Conservation (phyloP, 192 early-diverging fungal species). For the Coemansia sp. region DNA sequence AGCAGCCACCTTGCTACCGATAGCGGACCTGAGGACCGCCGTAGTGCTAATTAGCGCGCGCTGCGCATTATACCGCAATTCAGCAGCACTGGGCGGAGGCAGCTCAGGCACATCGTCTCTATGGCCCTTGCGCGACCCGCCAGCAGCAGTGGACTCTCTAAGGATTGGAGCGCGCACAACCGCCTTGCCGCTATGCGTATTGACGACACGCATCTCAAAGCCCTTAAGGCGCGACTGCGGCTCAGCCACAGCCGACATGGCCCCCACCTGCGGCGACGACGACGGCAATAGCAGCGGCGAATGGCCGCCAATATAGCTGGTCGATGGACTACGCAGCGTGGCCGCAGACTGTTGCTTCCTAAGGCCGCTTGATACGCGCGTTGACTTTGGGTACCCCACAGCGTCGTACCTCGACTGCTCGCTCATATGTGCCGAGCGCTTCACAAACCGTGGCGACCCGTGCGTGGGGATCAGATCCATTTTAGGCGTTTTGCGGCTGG, state of each 20-base stretch:
- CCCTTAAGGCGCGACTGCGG: slow-evolving; percentile 35
- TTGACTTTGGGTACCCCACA: slow-evolving; percentile 38
- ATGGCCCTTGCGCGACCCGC: background rate
- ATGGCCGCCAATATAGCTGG: background rate
- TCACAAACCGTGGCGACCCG: slow-evolving; percentile 17
- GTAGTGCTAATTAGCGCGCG: slow-evolving; percentile 41
- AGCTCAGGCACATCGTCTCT: slow-evolving; percentile 12
- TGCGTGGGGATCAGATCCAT: slow-evolving; percentile 9
- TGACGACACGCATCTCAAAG: slow-evolving; percentile 43
- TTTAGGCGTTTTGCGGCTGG: background rate
- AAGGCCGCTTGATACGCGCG: slow-evolving; percentile 2
- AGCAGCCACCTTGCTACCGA: slow-evolving; percentile 4
- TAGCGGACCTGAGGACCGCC: slow-evolving; percentile 24
- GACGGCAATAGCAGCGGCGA: background rate
- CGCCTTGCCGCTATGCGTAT: slow-evolving; percentile 39
- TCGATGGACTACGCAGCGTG: background rate
- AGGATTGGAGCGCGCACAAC: slow-evolving; percentile 36
- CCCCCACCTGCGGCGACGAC: background rate
- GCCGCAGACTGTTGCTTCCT: background rate
- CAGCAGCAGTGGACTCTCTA: background rate
- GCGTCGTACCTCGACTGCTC: slow-evolving; percentile 30
- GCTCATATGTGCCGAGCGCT: slow-evolving; percentile 15
- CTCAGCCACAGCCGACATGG: slow-evolving; percentile 6
- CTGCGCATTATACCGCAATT: slow-evolving; percentile 47
- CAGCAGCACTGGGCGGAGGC: slow-evolving; percentile 40